Evolutionary conservation across 1,284 basidiomycete species (phyloP), one percentile per base, ranked within the genome.

Genomic region (Apiotrichum sp.): DNA sequence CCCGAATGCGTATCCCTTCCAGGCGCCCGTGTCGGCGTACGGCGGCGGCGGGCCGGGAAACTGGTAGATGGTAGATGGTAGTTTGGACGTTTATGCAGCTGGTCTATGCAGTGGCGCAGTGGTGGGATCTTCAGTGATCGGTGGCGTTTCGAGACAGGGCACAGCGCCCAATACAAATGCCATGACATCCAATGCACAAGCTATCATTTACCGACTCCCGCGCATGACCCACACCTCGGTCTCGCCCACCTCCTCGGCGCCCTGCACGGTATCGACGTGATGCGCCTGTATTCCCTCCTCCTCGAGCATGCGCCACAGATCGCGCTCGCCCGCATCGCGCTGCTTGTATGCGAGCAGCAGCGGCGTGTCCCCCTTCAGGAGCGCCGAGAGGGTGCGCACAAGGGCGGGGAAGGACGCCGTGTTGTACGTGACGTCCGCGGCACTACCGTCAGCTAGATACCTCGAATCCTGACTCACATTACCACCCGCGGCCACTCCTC

Each of bases 391-490:
- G 3, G 75, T 76, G 6, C 43, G 51, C 8, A 74, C 55, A 8
- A 77, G 67, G 0, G 63, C 57, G 5, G 86, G 82, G 73, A 93
- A 93, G 1, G 88, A 88, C 1, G 84, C 76, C 0, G 87, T 89
- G 74, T 93, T 93, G 77, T 93, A 93, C 0, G 89, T 86, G 8
- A 93, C 88, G 66, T 93, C 90, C 11, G 89, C 88, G 82, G 92
- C 89, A 54, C 89, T 89, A 62, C 33, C 22, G 10, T 16, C 41
- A n/a, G 38, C 32, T n/a, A n/a, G n/a, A n/a, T n/a, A n/a, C n/a
- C n/a, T n/a, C n/a, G n/a, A n/a, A n/a, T n/a, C n/a, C n/a, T n/a
- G 29, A 65, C 72, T 58, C 49, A 74, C 74, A 77, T 62, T 56
- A 77, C 61, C 2, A 75, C 49, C n/a, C 66, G 46, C 2, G 71